Conservation (phyloP, 169 alveolate genomes). For the Cryptosporidium tyzzeri region DNA sequence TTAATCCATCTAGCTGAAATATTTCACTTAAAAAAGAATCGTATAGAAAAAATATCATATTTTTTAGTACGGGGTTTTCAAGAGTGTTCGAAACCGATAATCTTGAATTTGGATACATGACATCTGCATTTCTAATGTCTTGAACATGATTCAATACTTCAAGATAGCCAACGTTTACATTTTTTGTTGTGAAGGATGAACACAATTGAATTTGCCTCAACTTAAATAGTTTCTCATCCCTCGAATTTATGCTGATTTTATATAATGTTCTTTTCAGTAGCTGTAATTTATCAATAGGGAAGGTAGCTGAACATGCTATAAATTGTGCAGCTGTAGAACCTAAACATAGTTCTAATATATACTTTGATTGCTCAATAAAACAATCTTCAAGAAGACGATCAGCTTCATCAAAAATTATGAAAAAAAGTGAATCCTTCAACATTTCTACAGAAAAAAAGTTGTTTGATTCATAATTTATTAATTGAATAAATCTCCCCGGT, state of each 20-base stretch:
- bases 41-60: constrained; percentile 21
- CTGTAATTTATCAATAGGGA: constrained; percentile 72
- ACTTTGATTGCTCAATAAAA: constrained; percentile 51
- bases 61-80: constrained; percentile 38
- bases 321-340: constrained; percentile 45
- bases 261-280: background rate
- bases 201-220: constrained; percentile 63
- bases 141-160: constrained; percentile 5
- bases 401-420: constrained; percentile 78
- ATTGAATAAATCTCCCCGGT: constrained; percentile 67
- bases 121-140: background rate
- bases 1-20: background rate
- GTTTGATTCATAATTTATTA: constrained; percentile 8
- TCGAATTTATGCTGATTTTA: background rate
- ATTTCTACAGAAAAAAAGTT: background rate
- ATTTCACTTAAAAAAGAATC: background rate
- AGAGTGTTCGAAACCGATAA: background rate
- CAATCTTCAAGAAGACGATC: constrained; percentile 77
- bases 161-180: background rate
- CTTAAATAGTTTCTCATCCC: background rate
- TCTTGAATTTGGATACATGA: background rate
- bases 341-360: constrained; percentile 15
- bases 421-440: constrained; percentile 24
- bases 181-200: constrained; percentile 23
- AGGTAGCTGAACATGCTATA: constrained; percentile 79